Conservation (phyloP, 495 filamentous ascomycete species). For the Penicillium pancosmium region DNA sequence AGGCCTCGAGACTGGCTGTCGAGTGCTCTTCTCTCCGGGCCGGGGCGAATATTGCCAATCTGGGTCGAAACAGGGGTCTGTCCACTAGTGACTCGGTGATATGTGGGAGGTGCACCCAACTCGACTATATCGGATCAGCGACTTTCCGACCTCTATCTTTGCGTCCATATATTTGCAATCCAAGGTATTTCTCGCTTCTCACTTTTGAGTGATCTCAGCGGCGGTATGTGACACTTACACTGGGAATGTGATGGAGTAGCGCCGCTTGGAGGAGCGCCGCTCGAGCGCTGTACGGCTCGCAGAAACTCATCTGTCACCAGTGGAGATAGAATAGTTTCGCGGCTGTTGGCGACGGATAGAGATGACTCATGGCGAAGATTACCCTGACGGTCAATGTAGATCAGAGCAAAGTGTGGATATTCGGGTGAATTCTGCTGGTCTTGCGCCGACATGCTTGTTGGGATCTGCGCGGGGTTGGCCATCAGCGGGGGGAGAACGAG, state of each 20-base stretch:
- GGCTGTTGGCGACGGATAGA: conserved; percentile 35
- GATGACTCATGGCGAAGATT: conserved; percentile 42
- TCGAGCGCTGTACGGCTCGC: conserved; percentile 38
- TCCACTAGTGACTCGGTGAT: conserved; percentile 8
- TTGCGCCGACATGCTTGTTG: conserved; percentile 32
- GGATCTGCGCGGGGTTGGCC: conserved; percentile 17
- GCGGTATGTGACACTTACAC: conserved; percentile 24
- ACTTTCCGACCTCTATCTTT: neutral
- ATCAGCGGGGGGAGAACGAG: conserved; percentile 5
- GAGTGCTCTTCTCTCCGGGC: neutral
- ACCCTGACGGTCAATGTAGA: conserved; percentile 41
- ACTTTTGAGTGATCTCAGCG: neutral
- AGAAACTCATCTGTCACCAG: conserved; percentile 41
- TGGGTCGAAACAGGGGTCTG: conserved; percentile 5
- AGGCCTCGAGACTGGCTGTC: neutral
- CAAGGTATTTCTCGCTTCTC: neutral
- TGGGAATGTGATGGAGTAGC: conserved; percentile 12
- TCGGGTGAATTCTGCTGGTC: conserved; percentile 21
- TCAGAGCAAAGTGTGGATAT: conserved; percentile 41
- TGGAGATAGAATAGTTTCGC: conserved; percentile 38
- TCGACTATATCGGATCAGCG: conserved; percentile 13
- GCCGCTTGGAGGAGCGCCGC: conserved; percentile 17
- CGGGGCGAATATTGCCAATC: neutral
- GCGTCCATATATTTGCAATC: neutral
- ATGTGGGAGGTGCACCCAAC: conserved; percentile 6